Evolutionary conservation across 257 asterid genomes (phyloP), one percentile per base, ranked within the genome.

Genomic region (Agastache rugosa): DNA sequence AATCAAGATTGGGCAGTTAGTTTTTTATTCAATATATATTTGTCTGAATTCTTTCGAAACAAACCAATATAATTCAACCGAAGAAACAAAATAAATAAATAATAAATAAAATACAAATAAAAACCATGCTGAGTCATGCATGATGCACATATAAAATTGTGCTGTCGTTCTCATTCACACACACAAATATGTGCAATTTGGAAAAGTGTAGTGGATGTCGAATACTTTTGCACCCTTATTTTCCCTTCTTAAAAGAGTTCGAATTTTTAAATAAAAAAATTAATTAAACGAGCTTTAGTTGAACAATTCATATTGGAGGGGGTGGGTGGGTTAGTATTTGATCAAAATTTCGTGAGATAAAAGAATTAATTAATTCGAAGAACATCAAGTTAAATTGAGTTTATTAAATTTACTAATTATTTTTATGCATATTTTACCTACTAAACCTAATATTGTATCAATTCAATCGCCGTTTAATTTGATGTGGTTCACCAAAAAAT

Each of bases 1-100:
- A 74, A 74, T 76, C 79, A 62, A 73, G 76, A 76, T 80, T 82
- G 70, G 77, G 61, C 80, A 51, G 82, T 70, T 80, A 63, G 29
- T 85, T 64, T 78, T 73, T 45, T 60, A 85, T 80, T 78, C 56
- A 67, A 11, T 11, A n/a, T 29, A 35, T 58, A 74, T 72, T 79
- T 80, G 76, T 80, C 86, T 66, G 34, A 45, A 39, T 47, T 58
- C 74, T 63, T 63, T 42, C 31, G 75, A 59, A 11, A 71, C 53
- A 44, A 69, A 56, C 60, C 42, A 50, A 74, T 63, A 50, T 70
- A 35, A 63, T 53, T 70, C 66, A 56, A 69, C 20, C n/a, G 3
- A 63, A 42, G 11, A 63, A 63, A 61, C 19, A 61, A 16, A 3
- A 14, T 2, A 6, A 53, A 53, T 6, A 53, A 31, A 4, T 0